Evolutionary conservation across 805 yeast species (phyloP).

Genomic region (Ogataea parapolymorpha): DNA sequence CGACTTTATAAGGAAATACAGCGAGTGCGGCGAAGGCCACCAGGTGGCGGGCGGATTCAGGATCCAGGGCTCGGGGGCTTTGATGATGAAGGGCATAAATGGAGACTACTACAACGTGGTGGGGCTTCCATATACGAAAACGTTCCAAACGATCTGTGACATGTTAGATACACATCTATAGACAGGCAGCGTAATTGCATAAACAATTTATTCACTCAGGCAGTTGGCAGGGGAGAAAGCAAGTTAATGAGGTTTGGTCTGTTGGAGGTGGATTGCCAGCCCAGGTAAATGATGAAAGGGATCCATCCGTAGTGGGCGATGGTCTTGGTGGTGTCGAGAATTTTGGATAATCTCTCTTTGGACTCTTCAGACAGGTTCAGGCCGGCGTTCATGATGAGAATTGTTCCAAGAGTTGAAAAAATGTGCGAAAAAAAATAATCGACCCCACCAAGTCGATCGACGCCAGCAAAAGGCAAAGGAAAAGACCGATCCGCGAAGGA

Average conservation of each 20-base stretch:
- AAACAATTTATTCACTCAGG: slow-evolving; percentile 34
- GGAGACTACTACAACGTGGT: slow-evolving; percentile 89
- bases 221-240: slow-evolving; percentile 78
- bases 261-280: slow-evolving; percentile 76
- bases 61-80: slow-evolving; percentile 70
- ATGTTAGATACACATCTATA: slow-evolving; percentile 14
- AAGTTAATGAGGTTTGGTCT: slow-evolving; percentile 78
- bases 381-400: slow-evolving; percentile 31
- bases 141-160: slow-evolving; percentile 36
- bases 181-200: slow-evolving; percentile 4
- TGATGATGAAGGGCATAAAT: slow-evolving; percentile 55
- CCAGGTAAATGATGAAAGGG: slow-evolving; percentile 90
- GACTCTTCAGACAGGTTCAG: slow-evolving; percentile 45
- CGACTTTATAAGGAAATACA: slow-evolving; percentile 59
- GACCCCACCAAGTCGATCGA: slow-evolving; percentile 8
- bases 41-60: slow-evolving; percentile 92
- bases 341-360: slow-evolving; percentile 80
- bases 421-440: not conserved
- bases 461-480: slow-evolving; percentile 15
- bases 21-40: slow-evolving; percentile 66
- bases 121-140: slow-evolving; percentile 72
- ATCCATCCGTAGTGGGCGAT: slow-evolving; percentile 96
- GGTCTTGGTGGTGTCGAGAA: slow-evolving; percentile 79
- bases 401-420: slow-evolving; percentile 1
- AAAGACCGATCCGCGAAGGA: slow-evolving; percentile 21